These are phyloP conservation scores for Mortierella polycephala DNA, from an alignment of 371 early-diverging fungal genomes.

Conservation along the genomic window DNA sequence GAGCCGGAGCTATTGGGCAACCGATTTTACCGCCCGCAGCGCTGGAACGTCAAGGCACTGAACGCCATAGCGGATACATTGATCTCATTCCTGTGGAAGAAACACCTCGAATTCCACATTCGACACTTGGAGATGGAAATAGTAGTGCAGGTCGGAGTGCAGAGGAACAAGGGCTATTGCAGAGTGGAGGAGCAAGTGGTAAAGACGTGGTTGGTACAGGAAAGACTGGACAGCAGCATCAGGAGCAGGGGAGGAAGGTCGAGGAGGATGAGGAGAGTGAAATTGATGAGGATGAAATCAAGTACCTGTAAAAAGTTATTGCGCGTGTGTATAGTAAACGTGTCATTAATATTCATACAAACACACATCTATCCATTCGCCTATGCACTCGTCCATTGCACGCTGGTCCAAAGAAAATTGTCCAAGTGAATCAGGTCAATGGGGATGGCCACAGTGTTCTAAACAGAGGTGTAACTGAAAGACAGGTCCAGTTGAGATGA, in stretches of 20 bases:
- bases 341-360: background rate
- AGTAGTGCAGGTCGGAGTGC: background rate
- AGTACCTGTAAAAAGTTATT: background rate
- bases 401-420: too few relatives aligned
- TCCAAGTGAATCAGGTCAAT: too few relatives aligned
- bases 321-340: background rate
- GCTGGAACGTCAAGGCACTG: background rate
- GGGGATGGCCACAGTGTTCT: too few relatives aligned
- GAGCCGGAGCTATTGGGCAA: background rate
- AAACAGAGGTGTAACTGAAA: too few relatives aligned
- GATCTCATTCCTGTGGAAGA: conserved; percentile 16
- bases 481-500: too few relatives aligned
- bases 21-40: background rate
- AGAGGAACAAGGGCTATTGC: background rate
- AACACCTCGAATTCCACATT: conserved; percentile 6
- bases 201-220: background rate
- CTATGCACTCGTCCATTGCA: too few relatives aligned
- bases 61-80: conserved; percentile 1
- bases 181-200: background rate
- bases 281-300: conserved; percentile 7
- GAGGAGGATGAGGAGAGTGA: conserved; percentile 1
- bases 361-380: too few relatives aligned
- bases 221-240: background rate
- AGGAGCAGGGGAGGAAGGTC: background rate
- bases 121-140: background rate